These are phyloP conservation scores for Fomes fomentarius DNA, from an alignment of 1,284 basidiomycete species.

Conservation along the genomic window DNA sequence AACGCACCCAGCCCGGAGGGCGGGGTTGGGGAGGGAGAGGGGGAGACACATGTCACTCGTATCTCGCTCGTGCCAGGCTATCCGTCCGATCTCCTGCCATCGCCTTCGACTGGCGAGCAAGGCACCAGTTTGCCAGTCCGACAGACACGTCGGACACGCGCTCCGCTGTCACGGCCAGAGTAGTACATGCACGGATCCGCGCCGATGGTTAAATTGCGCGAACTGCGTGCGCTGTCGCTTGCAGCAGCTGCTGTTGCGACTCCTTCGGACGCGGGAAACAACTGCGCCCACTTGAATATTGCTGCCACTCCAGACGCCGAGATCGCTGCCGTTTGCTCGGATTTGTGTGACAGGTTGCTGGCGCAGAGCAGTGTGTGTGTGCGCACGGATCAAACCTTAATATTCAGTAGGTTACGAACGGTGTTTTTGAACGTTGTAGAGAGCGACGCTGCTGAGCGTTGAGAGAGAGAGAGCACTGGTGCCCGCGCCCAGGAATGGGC, in stretches of 20 bases:
- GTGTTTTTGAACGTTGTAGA: no score
- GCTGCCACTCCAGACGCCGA: not conserved
- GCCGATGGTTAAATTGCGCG: constrained; percentile 5
- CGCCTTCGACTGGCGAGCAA: no score
- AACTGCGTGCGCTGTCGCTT: not conserved
- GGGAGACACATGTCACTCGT: constrained; percentile 3
- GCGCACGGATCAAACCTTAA: constrained; percentile 20
- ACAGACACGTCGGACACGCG: not conserved
- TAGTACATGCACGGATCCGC: not conserved
- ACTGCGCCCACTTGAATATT: no score
- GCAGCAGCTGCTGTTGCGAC: no score
- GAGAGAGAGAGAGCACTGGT: no score
- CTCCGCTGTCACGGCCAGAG: constrained; percentile 1
- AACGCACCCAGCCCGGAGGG: constrained; percentile 3
- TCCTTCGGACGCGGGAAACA: no score
- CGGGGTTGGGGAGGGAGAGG: no score
- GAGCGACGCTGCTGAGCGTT: no score
- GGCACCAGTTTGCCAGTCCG: not conserved
- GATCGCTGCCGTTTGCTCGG: no score
- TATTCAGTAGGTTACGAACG: no score
- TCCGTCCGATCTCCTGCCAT: not conserved
- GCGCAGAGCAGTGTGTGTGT: not conserved
- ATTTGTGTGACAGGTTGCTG: not conserved
- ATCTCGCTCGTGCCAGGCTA: not conserved
- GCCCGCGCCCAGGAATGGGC: no score